Conservation (phyloP, 1,284 basidiomycete genomes). For the Stygiomarasmius scandens region DNA sequence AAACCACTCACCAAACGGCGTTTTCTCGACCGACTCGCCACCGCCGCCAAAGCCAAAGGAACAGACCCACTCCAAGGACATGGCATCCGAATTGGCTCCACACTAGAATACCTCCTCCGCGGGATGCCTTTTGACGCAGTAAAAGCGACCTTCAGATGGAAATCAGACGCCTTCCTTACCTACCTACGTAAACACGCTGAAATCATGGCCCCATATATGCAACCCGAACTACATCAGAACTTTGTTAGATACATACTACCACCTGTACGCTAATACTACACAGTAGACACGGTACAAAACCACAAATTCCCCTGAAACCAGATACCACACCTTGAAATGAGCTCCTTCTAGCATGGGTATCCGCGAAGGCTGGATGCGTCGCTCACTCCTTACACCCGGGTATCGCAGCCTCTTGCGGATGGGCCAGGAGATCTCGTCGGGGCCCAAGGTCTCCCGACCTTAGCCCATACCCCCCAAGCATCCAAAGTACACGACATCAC, state of each 20-base stretch:
- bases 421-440: too few species aligned
- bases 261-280: constrained; percentile 2
- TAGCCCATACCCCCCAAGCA: too few species aligned
- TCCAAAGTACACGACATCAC: too few species aligned
- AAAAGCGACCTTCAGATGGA: constrained; percentile 21
- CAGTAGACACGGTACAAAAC: too few species aligned
- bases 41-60: constrained; percentile 18
- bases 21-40: constrained; percentile 27
- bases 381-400: too few species aligned
- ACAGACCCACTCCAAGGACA: constrained; percentile 28
- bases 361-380: too few species aligned
- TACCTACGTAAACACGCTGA: constrained; percentile 23
- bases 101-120: constrained; percentile 25
- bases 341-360: too few species aligned
- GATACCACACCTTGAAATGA: too few species aligned
- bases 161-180: constrained; percentile 20
- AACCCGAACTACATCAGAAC: constrained; percentile 8
- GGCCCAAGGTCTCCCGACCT: too few species aligned
- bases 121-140: constrained; percentile 20
- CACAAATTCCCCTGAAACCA: too few species aligned
- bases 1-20: constrained; percentile 30
- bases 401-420: too few species aligned
- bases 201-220: constrained; percentile 25
- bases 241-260: constrained; percentile 6
- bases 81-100: constrained; percentile 41